Base-by-base conservation (phyloP, 2,329 filamentous ascomycete species). In the Xylaria sp. region DNA sequence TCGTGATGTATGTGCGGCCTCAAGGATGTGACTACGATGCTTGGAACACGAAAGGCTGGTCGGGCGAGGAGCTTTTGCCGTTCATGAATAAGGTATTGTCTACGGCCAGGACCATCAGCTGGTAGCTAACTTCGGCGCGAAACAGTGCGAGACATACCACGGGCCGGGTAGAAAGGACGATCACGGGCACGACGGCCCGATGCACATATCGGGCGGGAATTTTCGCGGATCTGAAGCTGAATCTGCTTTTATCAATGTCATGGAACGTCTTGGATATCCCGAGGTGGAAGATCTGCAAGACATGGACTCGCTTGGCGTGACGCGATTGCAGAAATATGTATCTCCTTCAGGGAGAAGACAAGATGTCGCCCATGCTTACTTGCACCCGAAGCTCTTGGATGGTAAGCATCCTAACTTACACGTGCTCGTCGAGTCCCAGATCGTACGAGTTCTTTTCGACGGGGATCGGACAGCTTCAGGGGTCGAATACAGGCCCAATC, bases 111-210 rank as follows among this genome's bases (percentile, higher is more conserved):
- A n/a, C n/a, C n/a, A n/a, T n/a, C n/a, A n/a, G n/a, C 4, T 34
- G 8, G 17, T 8, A 17, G 2, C 13, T 29, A 22, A 7, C 21
- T 22, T 3, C 2, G 13, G 7, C 17, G 13, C 18, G 6, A 20
- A 18, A 44, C 46, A 76, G 75, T 67, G 84, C 9, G 84, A 86
- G 66, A 86, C 80, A 0, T 86, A 81, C 50, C 76, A 82, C 57
- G 76, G 78, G 4, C 64, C 71, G 22, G 78, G 74, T 48, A 64
- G 74, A 5, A 66, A 72, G 44, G 70, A 71, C 5, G 56, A 72
- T 1, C 84, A 87, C 60, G 84, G 84, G 11, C 65, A 72, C 38
- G 66, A 76, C 20, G 84, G 85, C 0, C 84, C 84, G 0, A 74
- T 87, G 9, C 71, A 83, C 22, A 66, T 88, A 21, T 82, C 80